A percentile compares a stretch with the other conserved stretches of the same genome.
Conservation (phyloP, 2,329 filamentous ascomycete genomes). For the Aspergillus fumigatus region DNA sequence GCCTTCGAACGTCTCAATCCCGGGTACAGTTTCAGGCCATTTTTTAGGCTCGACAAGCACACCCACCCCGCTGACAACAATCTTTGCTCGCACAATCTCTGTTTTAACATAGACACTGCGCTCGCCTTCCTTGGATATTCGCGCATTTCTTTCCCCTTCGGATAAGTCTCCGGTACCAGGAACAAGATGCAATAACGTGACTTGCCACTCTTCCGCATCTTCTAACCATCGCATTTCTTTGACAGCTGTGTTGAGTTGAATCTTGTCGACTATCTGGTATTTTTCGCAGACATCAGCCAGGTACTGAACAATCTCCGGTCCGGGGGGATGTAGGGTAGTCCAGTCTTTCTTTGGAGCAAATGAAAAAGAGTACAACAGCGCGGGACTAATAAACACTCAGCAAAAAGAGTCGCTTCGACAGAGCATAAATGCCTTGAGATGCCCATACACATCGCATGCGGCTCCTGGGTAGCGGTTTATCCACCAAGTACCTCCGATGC, state of each 20-base stretch:
- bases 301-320: slow-evolving; percentile 49
- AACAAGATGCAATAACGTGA: slow-evolving; percentile 48
- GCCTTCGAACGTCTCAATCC: slow-evolving; percentile 25
- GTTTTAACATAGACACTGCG: slow-evolving; percentile 47
- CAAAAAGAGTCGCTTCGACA: not conserved
- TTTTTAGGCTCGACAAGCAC: slow-evolving; percentile 52
- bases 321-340: slow-evolving; percentile 47
- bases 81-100: slow-evolving; percentile 51
- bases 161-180: slow-evolving; percentile 53
- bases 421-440: not conserved
- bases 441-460: slow-evolving; percentile 51
- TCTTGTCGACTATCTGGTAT: slow-evolving; percentile 53
- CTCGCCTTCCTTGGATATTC: slow-evolving; percentile 42
- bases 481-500: slow-evolving; percentile 62
- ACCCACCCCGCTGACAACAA: slow-evolving; percentile 54
- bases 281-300: slow-evolving; percentile 50
- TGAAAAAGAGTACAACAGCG: slow-evolving; percentile 53
- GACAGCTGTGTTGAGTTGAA: slow-evolving; percentile 57
- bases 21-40: slow-evolving; percentile 45
- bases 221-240: slow-evolving; percentile 50
- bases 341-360: slow-evolving; percentile 52
- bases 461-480: slow-evolving; percentile 58
- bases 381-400: slow-evolving; percentile 40
- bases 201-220: slow-evolving; percentile 52
- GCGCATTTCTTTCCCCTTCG: slow-evolving; percentile 42